phyloP scores from a whole-genome alignment of 2,329 filamentous ascomycete genomes.

The Teratosphaeria viscida region DNA sequence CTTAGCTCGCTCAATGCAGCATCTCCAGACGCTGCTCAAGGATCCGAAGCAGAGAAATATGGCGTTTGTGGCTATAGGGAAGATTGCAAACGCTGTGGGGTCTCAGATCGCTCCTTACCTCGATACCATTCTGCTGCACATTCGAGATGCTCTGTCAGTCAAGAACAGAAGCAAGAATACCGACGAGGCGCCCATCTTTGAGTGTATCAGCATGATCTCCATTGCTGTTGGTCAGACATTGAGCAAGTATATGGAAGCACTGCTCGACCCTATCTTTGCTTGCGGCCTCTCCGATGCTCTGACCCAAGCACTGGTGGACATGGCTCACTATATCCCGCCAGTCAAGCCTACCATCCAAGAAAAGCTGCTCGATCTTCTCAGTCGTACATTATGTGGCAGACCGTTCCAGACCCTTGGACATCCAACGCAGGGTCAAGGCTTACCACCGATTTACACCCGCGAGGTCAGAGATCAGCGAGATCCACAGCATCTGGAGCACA shows the following conservation, averaged over 20 bases:
- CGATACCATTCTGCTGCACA: slow-evolving; percentile 86
- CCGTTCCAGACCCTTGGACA: slow-evolving; percentile 88
- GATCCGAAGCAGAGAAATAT: slow-evolving; percentile 90
- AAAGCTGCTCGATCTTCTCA: slow-evolving; percentile 85
- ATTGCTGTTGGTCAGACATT: slow-evolving; percentile 91
- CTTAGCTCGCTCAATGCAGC: slow-evolving; percentile 93
- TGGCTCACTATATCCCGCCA: slow-evolving; percentile 97
- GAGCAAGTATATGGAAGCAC: slow-evolving; percentile 95
- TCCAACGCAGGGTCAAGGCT: slow-evolving; percentile 71
- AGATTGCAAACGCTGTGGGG: slow-evolving; percentile 91
- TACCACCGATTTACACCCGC: slow-evolving; percentile 65
- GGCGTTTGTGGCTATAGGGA: slow-evolving; percentile 90
- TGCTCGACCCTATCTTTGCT: slow-evolving; percentile 92
- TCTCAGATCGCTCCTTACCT: slow-evolving; percentile 91
- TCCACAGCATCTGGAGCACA: slow-evolving; percentile 64
- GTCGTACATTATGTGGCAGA: slow-evolving; percentile 82
- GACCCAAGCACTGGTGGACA: slow-evolving; percentile 90
- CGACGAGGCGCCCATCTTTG: slow-evolving; percentile 71
- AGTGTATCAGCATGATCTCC: slow-evolving; percentile 93
- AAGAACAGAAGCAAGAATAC: slow-evolving; percentile 57
- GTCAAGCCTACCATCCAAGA: slow-evolving; percentile 91
- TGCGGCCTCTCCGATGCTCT: slow-evolving; percentile 90
- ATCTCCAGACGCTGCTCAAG: slow-evolving; percentile 85
- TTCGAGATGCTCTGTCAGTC: slow-evolving; percentile 77
- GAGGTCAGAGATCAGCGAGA: slow-evolving; percentile 69